A percentile compares a stretch with the other conserved stretches of the same genome.
Evolutionary conservation across 2,329 filamentous ascomycete genomes (phyloP).

Genomic region (Dothidotthia symphoricarpi): DNA sequence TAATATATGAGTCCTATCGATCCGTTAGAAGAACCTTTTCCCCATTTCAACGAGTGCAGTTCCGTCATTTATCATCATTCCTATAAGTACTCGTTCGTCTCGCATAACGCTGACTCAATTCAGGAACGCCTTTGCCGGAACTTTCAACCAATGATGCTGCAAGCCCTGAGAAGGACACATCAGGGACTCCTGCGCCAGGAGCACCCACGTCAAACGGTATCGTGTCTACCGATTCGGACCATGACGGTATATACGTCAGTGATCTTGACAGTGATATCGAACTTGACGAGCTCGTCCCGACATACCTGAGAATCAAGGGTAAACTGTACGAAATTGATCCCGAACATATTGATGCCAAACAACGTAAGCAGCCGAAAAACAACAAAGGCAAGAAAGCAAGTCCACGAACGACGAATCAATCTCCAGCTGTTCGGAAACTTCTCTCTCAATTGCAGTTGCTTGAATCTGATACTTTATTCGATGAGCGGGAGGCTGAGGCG

Average conservation of each 20-base stretch:
- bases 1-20: background rate
- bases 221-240: constrained; percentile 13
- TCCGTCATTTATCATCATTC: too few species aligned
- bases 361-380: constrained; percentile 32
- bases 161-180: background rate
- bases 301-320: constrained; percentile 73
- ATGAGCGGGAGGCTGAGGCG: constrained; percentile 47
- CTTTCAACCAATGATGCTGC: background rate
- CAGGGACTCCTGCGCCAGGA: constrained; percentile 7
- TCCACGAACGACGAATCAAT: constrained; percentile 20
- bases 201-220: too few species aligned
- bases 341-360: constrained; percentile 55
- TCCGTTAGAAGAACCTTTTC: too few species aligned
- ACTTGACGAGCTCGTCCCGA: constrained; percentile 58
- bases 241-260: constrained; percentile 44
- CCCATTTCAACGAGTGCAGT: too few species aligned
- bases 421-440: constrained; percentile 61
- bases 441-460: constrained; percentile 73
- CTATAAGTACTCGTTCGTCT: too few species aligned
- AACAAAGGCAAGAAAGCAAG: constrained; percentile 19
- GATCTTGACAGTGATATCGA: constrained; percentile 53
- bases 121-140: too few species aligned
- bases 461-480: constrained; percentile 60
- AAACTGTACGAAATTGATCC: constrained; percentile 50
- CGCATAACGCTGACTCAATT: too few species aligned